Percentiles rank a stretch among this genome's conserved stretches.
Conservation (phyloP, 768 basidiomycete genomes). For the Mycena maculata region DNA sequence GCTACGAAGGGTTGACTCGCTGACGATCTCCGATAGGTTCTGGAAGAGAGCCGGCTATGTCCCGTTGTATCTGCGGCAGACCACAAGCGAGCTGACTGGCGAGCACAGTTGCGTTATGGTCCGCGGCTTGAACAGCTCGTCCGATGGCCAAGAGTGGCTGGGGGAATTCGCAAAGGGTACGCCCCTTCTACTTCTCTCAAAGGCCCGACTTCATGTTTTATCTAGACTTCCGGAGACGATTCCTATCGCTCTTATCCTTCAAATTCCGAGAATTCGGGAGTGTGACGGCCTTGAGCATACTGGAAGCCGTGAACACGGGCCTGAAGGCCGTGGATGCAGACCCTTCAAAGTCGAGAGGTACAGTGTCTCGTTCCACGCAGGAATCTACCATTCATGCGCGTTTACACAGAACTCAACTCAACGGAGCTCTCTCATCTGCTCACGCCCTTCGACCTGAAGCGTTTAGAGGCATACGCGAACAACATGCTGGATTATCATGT, state of each 20-base stretch:
- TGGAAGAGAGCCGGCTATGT: constrained; percentile 96
- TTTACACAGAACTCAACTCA: constrained; percentile 47
- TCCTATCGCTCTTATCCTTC: constrained; percentile 89
- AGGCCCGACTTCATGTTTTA: background rate
- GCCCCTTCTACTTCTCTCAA: constrained; percentile 28
- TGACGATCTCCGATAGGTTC: constrained; percentile 62
- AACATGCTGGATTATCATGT: constrained; percentile 98
- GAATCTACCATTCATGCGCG: background rate
- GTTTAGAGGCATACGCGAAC: constrained; percentile 94
- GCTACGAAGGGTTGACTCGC: constrained; percentile 11
- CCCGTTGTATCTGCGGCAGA: constrained; percentile 94
- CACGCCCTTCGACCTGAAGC: constrained; percentile 95
- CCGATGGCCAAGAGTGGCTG: constrained; percentile 80
- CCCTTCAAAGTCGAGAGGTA: constrained; percentile 48
- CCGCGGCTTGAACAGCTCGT: constrained; percentile 78
- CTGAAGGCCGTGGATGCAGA: constrained; percentile 59
- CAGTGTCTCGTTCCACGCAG: constrained; percentile 6
- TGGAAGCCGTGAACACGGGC: constrained; percentile 84
- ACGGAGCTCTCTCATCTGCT: constrained; percentile 67
- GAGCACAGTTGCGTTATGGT: constrained; percentile 98
- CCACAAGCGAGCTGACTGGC: constrained; percentile 93
- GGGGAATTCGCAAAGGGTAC: constrained; percentile 88
- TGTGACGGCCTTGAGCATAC: constrained; percentile 85
- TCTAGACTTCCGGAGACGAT: constrained; percentile 91
- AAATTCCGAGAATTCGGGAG: constrained; percentile 95